Evolutionary conservation across 345 rosid genomes (phyloP).

Genomic region (Angophora floribunda): DNA sequence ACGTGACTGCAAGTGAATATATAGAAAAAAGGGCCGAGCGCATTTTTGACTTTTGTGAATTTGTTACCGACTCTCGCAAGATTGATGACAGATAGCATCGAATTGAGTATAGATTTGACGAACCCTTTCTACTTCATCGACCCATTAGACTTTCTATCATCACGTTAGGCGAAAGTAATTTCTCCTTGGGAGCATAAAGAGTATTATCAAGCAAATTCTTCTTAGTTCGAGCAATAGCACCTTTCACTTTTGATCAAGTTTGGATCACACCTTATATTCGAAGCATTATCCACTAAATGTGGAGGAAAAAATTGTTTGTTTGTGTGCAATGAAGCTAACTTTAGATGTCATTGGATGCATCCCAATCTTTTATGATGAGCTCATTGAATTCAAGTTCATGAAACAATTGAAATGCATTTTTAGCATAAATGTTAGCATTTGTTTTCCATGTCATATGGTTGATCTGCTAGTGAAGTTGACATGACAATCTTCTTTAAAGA

Average conservation of each 20-base stretch:
- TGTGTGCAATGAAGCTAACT: not conserved
- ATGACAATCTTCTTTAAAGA: not conserved
- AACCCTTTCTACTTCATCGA: not conserved
- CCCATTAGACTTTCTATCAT: not conserved
- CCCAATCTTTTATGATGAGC: not conserved
- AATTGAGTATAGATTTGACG: accelerated
- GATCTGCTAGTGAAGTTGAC: not conserved
- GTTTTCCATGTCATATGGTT: not conserved
- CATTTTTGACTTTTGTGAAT: not conserved
- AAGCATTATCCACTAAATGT: not conserved
- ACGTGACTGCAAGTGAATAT: not conserved
- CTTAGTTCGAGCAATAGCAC: accelerated
- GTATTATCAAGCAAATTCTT: not conserved
- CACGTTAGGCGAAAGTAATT: not conserved
- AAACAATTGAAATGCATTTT: not conserved
- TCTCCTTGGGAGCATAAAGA: not conserved
- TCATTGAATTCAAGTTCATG: not conserved
- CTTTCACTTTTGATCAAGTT: not conserved
- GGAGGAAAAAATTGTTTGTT: too few relatives aligned
- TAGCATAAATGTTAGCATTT: not conserved
- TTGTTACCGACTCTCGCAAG: not conserved
- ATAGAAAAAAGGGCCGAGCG: not conserved
- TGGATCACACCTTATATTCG: not conserved
- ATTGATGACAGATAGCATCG: not conserved
- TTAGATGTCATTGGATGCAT: not conserved